phyloP scores from a whole-genome alignment of 495 filamentous ascomycete genomes.

The Aspergillus hancockii region DNA sequence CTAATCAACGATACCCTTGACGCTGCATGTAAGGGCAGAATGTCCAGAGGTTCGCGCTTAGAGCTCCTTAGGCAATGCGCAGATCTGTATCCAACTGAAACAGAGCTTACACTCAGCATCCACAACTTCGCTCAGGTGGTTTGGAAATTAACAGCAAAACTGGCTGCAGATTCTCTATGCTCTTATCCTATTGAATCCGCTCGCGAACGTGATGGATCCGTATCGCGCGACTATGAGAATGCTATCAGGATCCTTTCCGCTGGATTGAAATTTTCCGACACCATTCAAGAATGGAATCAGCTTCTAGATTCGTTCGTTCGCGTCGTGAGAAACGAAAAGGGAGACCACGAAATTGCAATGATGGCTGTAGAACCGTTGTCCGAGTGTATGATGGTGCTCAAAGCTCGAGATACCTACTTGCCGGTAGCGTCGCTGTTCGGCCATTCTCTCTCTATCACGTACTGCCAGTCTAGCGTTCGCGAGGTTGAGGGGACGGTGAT shows the following conservation, averaged over 20 bases:
- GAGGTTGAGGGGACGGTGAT: background rate
- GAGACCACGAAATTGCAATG: slow-evolving; percentile 61
- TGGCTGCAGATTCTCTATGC: slow-evolving; percentile 34
- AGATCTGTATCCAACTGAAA: slow-evolving; percentile 23
- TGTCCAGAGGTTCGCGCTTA: slow-evolving; percentile 45
- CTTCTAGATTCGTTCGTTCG: slow-evolving; percentile 59
- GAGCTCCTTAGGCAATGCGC: slow-evolving; percentile 46
- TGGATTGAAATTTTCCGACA: slow-evolving; percentile 52
- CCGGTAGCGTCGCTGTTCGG: slow-evolving; percentile 36
- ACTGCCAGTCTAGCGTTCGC: slow-evolving; percentile 17
- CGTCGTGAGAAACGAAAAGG: slow-evolving; percentile 64
- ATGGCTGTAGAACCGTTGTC: slow-evolving; percentile 73
- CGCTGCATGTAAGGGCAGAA: slow-evolving; percentile 54
- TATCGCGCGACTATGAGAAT: slow-evolving; percentile 66
- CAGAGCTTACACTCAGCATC: slow-evolving; percentile 10
- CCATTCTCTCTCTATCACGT: slow-evolving; percentile 37
- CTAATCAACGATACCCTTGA: slow-evolving; percentile 41
- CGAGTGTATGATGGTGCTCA: slow-evolving; percentile 35
- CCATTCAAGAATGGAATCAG: slow-evolving; percentile 55
- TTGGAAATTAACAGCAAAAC: slow-evolving; percentile 39
- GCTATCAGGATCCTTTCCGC: slow-evolving; percentile 64
- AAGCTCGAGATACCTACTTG: slow-evolving; percentile 24
- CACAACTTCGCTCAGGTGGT: slow-evolving; percentile 26
- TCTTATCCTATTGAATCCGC: slow-evolving; percentile 44
- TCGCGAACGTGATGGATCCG: slow-evolving; percentile 44